Evolutionary conservation across 129 eudicot species (phyloP), one percentile per base, ranked within the genome.

Genomic region (Chrysanthemum seticuspe): DNA sequence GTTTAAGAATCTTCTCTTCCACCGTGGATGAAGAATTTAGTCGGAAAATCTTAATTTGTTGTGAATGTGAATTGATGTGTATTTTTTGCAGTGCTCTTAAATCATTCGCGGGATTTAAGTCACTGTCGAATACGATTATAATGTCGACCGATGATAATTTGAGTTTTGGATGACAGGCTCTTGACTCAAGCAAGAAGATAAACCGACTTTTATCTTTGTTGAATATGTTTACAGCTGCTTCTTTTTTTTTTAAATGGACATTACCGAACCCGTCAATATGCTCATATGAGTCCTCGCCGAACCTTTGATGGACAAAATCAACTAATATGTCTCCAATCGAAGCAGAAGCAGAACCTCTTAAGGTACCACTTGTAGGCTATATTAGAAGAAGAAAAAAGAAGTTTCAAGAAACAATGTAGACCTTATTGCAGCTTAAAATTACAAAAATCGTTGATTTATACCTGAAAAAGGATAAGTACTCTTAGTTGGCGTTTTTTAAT

Each of bases 381-480:
- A 52, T 18, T 13, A 27, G 23, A 64, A 19, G 40, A 63, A 40
- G n/a, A 18, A 53, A 31, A 68, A 34, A 16, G 5, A 64, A 5
- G 12, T 7, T 6, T 64, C 13, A 15, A 34, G 25, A 64, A 64
- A 64, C 13, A 6, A n/a, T 21, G 65, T 34, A 54, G 56, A 66
- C 51, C 14, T 67, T 45, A 58, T 19, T 67, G 73, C 50, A 23
- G 59, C 66, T 67, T 57, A 68, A 68, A 68, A 27, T 68, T 16
- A 29, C 53, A 70, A 57, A 67, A 6, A 58, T 40, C 31, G 45
- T 55, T 60, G 29, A 70, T 16, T n/a, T 13, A 21, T 76, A 87
- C 94, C 99, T 95, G 96, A 67, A 83, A 86, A 76, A 95, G 87
- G 77, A 95, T 81, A 8, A 95, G 73, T 19, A 86, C 94, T 80